Evolutionary conservation across 2,329 filamentous ascomycete genomes (phyloP).

Genomic region (Daldinia sp.): DNA sequence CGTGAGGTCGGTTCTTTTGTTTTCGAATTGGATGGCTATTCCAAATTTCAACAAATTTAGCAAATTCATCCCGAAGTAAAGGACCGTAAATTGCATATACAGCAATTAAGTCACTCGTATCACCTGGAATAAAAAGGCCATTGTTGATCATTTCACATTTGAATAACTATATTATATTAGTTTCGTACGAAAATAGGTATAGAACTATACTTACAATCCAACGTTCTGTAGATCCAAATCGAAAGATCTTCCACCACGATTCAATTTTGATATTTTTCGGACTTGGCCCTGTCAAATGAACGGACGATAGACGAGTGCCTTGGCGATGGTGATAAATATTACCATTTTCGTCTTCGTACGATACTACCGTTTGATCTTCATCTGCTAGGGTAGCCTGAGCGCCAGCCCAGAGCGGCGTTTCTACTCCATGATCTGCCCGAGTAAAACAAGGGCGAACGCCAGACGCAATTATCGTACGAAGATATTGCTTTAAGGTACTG

Average conservation of each 20-base stretch:
- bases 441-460: neutral
- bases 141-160: neutral
- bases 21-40: neutral
- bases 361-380: neutral
- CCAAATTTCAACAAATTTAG: neutral
- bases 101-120: neutral
- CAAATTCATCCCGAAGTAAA: neutral
- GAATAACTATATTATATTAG: neutral
- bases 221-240: neutral
- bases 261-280: neutral
- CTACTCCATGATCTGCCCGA: neutral
- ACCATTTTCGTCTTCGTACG: neutral
- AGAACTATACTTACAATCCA: neutral
- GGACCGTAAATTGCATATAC: neutral
- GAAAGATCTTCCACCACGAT: neutral
- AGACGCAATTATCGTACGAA: neutral
- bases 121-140: neutral
- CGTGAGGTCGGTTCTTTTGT: neutral
- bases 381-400: neutral
- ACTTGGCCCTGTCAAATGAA: neutral
- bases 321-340: neutral
- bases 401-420: neutral
- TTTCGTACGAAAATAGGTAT: neutral
- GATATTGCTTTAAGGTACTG: neutral
- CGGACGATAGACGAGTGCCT: neutral